phyloP scores from a whole-genome alignment of 495 filamentous ascomycete species.

The Aspergillus ellipticus region DNA sequence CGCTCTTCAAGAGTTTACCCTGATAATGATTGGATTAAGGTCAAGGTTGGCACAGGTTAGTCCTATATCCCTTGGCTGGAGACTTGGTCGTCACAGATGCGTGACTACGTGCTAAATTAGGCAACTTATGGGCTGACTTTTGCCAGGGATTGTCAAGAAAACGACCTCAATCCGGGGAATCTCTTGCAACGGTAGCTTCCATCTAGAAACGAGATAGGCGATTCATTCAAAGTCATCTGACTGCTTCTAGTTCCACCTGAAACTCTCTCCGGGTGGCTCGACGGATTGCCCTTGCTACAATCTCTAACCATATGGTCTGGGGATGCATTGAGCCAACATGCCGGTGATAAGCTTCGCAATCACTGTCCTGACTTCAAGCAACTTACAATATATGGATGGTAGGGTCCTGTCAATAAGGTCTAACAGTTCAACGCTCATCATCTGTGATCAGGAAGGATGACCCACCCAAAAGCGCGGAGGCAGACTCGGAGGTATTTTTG shows the following conservation, averaged over 20 bases:
- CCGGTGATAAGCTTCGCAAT: slow-evolving; percentile 47
- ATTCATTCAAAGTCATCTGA: not conserved
- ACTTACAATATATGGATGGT: slow-evolving; percentile 55
- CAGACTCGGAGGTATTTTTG: slow-evolving; percentile 57
- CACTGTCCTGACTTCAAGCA: slow-evolving; percentile 60
- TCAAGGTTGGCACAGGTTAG: slow-evolving; percentile 20
- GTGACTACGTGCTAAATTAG: not conserved
- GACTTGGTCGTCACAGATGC: not conserved
- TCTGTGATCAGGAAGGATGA: slow-evolving; percentile 7
- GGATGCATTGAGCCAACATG: slow-evolving; percentile 48
- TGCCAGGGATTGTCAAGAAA: slow-evolving; percentile 44
- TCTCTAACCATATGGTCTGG: slow-evolving; percentile 56
- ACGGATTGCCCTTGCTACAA: slow-evolving; percentile 40
- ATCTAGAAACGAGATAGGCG: not conserved
- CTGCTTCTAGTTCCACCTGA: slow-evolving; percentile 30
- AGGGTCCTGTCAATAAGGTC: slow-evolving; percentile 2
- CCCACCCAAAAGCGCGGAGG: slow-evolving; percentile 37
- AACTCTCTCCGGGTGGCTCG: slow-evolving; percentile 43
- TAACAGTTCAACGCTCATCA: not conserved
- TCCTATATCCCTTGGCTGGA: not conserved
- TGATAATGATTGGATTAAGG: slow-evolving; percentile 16
- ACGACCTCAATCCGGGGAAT: slow-evolving; percentile 52
- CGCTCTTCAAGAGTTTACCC: slow-evolving; percentile 14
- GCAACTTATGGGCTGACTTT: slow-evolving; percentile 7
- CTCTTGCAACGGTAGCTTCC: slow-evolving; percentile 39